These are phyloP conservation scores for Ramaria rubella DNA, from an alignment of 768 basidiomycete genomes.

Conservation along the genomic window DNA sequence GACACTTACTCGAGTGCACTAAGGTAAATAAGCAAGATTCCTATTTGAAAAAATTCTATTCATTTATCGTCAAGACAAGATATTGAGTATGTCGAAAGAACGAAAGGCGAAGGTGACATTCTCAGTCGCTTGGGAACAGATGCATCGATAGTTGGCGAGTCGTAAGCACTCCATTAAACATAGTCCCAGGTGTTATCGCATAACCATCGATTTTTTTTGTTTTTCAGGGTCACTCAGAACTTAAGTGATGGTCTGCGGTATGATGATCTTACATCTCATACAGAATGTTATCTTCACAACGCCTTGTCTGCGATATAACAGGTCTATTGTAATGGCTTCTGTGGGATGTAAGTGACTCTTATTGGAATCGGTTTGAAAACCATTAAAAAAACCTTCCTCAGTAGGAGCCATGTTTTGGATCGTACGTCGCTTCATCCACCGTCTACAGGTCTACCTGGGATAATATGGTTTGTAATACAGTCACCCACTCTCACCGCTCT, in stretches of 20 bases:
- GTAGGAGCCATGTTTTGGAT: constrained; percentile 90
- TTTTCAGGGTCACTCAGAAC: constrained; percentile 36
- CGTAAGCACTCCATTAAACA: constrained; percentile 36
- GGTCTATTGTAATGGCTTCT: constrained; percentile 81
- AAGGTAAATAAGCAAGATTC: constrained; percentile 12
- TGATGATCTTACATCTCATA: constrained; percentile 8
- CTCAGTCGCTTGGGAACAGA: constrained; percentile 87
- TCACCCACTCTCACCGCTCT: constrained; percentile 82
- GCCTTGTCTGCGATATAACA: constrained; percentile 52
- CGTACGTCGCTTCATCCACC: not conserved
- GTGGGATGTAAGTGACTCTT: constrained; percentile 66
- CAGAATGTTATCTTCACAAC: constrained; percentile 36
- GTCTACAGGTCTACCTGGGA: no score
- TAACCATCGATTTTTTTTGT: not conserved
- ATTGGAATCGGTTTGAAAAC: no score
- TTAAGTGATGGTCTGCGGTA: constrained; percentile 40
- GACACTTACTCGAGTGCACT: constrained; percentile 78
- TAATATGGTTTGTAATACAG: constrained; percentile 36
- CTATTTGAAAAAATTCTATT: not conserved
- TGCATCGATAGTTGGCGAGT: constrained; percentile 89
- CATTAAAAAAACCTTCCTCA: no score
- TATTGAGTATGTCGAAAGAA: constrained; percentile 78
- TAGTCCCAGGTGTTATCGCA: not conserved
- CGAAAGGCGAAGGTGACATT: constrained; percentile 84
- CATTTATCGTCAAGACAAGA: constrained; percentile 47